Percentiles rank a stretch among this genome's conserved stretches.
phyloP scores from a whole-genome alignment of 306 rosid species.

The Cucurbita argyrosperma region DNA sequence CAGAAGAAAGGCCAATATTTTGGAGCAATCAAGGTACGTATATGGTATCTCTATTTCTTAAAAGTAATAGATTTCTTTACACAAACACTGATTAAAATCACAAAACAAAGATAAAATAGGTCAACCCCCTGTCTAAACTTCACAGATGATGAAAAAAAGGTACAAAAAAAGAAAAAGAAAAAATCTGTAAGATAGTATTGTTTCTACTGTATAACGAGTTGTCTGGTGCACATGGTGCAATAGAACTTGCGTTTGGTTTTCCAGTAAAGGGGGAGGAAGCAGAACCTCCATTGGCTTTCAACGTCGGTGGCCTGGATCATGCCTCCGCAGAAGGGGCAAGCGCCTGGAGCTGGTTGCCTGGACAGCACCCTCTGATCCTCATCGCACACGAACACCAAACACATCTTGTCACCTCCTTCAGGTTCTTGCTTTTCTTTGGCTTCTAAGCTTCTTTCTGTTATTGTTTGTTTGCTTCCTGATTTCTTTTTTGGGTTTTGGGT shows the following conservation, averaged over 20 bases:
- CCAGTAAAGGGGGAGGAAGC: slow-evolving; percentile 49
- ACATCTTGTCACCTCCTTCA: slow-evolving; percentile 27
- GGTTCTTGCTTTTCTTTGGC: background rate
- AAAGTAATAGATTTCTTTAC: background rate
- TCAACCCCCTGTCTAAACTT: background rate
- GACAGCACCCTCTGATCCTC: slow-evolving; percentile 48
- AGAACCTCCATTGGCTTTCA: slow-evolving; percentile 47
- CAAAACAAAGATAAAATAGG: background rate
- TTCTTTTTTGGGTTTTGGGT: background rate
- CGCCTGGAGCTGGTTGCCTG: slow-evolving; percentile 62
- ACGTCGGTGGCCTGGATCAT: slow-evolving; percentile 60
- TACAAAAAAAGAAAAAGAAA: background rate
- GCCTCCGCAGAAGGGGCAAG: slow-evolving; percentile 75
- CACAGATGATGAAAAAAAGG: background rate
- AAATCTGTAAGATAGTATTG: no score
- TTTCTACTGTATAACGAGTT: slow-evolving; percentile 19
- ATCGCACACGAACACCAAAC: slow-evolving; percentile 78
- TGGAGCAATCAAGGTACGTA: background rate
- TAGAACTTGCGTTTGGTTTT: slow-evolving; percentile 47
- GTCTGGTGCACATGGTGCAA: slow-evolving; percentile 41
- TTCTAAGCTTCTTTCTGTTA: background rate
- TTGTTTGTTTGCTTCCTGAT: background rate
- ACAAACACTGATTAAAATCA: background rate
- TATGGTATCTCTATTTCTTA: background rate
- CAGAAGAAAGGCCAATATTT: background rate